A percentile compares a stretch with the other conserved stretches of the same genome.
Evolutionary conservation across 805 yeast genomes (phyloP).

Genomic region (Saccharomycopsis fibuligera): DNA sequence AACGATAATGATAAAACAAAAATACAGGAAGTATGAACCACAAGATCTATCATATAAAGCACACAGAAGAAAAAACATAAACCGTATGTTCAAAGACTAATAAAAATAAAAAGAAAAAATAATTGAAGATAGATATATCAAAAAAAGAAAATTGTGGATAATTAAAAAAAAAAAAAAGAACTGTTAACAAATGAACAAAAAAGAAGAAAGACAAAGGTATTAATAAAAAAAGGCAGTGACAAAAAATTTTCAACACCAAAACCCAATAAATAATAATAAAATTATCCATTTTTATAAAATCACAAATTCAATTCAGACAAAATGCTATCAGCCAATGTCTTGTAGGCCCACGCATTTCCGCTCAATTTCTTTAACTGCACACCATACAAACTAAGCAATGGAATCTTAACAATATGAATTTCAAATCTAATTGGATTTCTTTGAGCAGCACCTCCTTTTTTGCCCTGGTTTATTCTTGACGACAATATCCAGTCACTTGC

Average conservation of each 20-base stretch:
- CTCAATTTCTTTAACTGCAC: conserved; percentile 89
- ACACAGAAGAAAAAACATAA: too few species aligned
- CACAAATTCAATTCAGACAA: conserved; percentile 41
- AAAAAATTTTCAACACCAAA: not conserved
- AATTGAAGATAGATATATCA: too few species aligned
- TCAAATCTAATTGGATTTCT: conserved; percentile 79
- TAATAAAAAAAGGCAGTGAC: not conserved
- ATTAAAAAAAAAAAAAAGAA: too few species aligned
- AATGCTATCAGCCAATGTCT: conserved; percentile 81
- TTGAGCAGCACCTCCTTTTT: conserved; percentile 21
- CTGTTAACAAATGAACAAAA: not conserved
- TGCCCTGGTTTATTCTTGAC: conserved; percentile 18
- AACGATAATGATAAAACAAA: too few species aligned
- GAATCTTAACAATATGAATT: conserved; percentile 86
- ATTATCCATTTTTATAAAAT: too few species aligned
- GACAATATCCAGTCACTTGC: conserved; percentile 22
- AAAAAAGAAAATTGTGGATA: too few species aligned
- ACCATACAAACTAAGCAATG: conserved; percentile 84
- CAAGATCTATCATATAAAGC: too few species aligned
- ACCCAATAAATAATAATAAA: too few species aligned
- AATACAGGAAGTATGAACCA: too few species aligned
- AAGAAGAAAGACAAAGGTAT: not conserved
- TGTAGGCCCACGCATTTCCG: conserved; percentile 94
- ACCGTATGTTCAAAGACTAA: too few species aligned
- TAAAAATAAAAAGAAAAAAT: not conserved